Conservation (phyloP, 2,329 filamentous ascomycete species). For the Ustilaginoidea virens region DNA sequence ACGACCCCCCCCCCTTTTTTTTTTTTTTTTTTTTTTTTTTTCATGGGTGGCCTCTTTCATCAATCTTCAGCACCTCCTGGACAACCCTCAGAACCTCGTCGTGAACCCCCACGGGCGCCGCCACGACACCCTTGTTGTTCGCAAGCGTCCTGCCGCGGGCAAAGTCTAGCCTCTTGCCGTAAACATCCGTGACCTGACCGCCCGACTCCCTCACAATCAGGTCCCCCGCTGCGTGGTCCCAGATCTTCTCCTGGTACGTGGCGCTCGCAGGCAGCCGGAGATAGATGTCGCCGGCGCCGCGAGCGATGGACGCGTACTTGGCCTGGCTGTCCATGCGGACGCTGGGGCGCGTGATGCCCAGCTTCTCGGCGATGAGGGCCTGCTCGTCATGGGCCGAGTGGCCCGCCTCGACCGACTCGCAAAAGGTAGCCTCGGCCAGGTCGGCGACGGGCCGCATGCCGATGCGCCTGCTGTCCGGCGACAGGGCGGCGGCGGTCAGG, state of each 20-base stretch:
- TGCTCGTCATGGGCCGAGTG: conserved; percentile 87
- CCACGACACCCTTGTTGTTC: conserved; percentile 87
- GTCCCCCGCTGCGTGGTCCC: conserved; percentile 95
- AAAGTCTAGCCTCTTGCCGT: conserved; percentile 77
- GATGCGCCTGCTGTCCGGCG: conserved; percentile 41
- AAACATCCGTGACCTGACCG: conserved; percentile 77
- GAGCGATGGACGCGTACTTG: conserved; percentile 90
- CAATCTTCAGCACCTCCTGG: conserved; percentile 51
- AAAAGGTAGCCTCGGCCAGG: conserved; percentile 75
- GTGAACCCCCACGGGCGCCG: conserved; percentile 66
- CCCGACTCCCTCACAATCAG: conserved; percentile 89
- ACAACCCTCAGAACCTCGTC: conserved; percentile 64
- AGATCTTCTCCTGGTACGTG: conserved; percentile 96
- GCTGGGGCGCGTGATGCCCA: conserved; percentile 78
- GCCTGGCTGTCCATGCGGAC: conserved; percentile 97
- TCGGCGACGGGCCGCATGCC: conserved; percentile 64
- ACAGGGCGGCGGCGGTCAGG: conserved; percentile 37
- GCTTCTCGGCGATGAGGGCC: conserved; percentile 58
- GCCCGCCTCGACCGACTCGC: conserved; percentile 86
- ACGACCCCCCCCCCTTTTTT: conserved; percentile 5
- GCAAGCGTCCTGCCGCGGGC: conserved; percentile 69
- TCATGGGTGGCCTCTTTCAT: conserved; percentile 7
- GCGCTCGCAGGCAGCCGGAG: conserved; percentile 72
- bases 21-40: not conserved
- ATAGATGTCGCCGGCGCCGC: conserved; percentile 90